Base-by-base conservation (phyloP, 352 stramenopile species). In the Phytophthora sansomeana region DNA sequence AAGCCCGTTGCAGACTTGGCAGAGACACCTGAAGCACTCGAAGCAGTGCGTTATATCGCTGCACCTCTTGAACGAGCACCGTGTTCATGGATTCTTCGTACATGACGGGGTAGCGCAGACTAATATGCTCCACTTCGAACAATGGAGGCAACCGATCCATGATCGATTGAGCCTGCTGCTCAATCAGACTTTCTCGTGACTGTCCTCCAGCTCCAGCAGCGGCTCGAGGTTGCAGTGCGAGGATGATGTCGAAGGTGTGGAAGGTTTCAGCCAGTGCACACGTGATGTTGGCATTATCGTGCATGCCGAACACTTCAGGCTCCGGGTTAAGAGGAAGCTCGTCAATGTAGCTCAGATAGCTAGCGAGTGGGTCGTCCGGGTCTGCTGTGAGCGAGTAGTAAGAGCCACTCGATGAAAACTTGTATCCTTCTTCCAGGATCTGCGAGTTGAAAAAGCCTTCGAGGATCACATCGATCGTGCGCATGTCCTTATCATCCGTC, bases 11-110 rank as follows among this genome's bases (percentile, higher is more conserved):
- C 0, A 96, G 56, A 58, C 81, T 81, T 33, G 82, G 77, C 2
- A 96, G 78, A 29, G 84, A 91, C 7, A 77, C 76, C 13, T 77
- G 61, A 71, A 96, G 91, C 19, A 92, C 72, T 3, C 51, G 61
- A 13, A 96, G 66, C 16, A 96, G 74, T 30, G 87, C 86, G 63
- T 96, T 96, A 60, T 91, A 96, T 11, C 88, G 84, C 67, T 94
- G 80, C 1, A 92, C 83, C 50, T 96, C 89, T 41, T 96, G 89
- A 3, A 90, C 92, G 3, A 98, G 66, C 21, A 98, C 95, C 1
- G 94, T 98, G 78, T 98, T 98, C 95, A 98, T 98, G 3, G 90
- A 97, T 67, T 98, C 93, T 13, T 89, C 67, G 75, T 98, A 98
- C 52, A 79, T 68, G 6, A 98, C 89, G 0, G 95, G 95, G 69